Evolutionary conservation across 2,329 filamentous ascomycete genomes (phyloP).

Genomic region (Cytospora schulzeri): DNA sequence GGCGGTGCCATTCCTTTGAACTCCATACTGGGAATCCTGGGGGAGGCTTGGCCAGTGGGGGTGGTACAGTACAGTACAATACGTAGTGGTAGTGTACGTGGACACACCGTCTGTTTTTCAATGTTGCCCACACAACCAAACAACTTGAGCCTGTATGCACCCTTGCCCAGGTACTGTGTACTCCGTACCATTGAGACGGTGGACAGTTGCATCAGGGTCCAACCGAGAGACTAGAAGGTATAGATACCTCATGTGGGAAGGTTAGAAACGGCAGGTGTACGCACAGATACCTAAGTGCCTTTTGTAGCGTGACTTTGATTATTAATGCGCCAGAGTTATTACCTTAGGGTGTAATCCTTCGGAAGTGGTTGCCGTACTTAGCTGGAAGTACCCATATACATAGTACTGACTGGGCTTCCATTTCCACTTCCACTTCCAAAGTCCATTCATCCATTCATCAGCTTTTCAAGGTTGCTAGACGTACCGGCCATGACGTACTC

Average conservation of each 20-base stretch:
- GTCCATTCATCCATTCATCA: no score
- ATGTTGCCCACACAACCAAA: no score
- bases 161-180: neutral
- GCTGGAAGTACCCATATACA: no score
- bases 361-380: no score
- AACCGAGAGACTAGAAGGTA: neutral
- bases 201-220: neutral
- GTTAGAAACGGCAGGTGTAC: neutral
- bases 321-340: slow-evolving; percentile 7
- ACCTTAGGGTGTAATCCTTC: no score
- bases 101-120: neutral
- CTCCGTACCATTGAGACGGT: neutral
- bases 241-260: neutral
- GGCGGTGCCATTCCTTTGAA: neutral
- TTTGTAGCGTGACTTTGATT: neutral
- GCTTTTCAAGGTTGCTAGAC: no score
- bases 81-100: neutral
- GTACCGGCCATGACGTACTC: no score
- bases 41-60: neutral
- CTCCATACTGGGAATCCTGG: neutral
- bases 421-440: no score
- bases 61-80: neutral
- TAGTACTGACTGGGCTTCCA: no score
- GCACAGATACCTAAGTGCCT: neutral
- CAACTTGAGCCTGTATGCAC: no score